These are phyloP conservation scores for Beauveria australis DNA, from an alignment of 2,329 filamentous ascomycete species.

Conservation along the genomic window DNA sequence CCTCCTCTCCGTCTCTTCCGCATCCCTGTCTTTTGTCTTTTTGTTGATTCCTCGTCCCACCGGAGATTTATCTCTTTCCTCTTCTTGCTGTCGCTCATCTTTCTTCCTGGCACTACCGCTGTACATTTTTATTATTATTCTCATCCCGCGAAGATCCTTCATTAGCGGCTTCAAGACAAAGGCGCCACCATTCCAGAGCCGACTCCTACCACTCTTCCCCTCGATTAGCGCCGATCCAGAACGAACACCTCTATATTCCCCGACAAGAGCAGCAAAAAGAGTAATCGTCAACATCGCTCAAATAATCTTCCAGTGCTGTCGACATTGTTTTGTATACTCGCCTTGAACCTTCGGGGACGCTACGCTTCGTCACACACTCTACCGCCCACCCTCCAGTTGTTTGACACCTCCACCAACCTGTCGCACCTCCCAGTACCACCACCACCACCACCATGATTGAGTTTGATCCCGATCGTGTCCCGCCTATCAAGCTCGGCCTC, in stretches of 20 bases:
- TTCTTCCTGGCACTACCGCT: neutral
- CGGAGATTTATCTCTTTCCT: neutral
- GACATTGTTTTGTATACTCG: neutral
- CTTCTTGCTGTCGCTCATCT: slow-evolving; percentile 1
- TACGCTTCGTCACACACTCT: neutral
- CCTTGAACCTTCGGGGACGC: neutral
- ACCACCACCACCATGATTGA: slow-evolving; percentile 35
- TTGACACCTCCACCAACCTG: neutral
- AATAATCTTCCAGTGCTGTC: neutral
- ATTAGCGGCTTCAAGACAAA: neutral
- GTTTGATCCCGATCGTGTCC: slow-evolving; percentile 45
- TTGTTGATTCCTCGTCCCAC: neutral
- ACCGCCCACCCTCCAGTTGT: neutral
- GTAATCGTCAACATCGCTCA: neutral
- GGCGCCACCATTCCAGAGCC: neutral
- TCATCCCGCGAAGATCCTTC: neutral
- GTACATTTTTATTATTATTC: neutral
- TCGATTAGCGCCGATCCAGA: slow-evolving; percentile 7
- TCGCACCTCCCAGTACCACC: neutral
- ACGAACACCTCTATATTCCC: neutral
- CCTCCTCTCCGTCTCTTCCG: neutral
- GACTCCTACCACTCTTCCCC: neutral
- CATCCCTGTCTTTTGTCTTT: neutral
- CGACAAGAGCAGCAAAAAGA: neutral
- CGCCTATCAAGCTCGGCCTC: slow-evolving; percentile 47